Evolutionary conservation across 2,329 filamentous ascomycete genomes (phyloP).

Genomic region (Leptographium radiaticola): DNA sequence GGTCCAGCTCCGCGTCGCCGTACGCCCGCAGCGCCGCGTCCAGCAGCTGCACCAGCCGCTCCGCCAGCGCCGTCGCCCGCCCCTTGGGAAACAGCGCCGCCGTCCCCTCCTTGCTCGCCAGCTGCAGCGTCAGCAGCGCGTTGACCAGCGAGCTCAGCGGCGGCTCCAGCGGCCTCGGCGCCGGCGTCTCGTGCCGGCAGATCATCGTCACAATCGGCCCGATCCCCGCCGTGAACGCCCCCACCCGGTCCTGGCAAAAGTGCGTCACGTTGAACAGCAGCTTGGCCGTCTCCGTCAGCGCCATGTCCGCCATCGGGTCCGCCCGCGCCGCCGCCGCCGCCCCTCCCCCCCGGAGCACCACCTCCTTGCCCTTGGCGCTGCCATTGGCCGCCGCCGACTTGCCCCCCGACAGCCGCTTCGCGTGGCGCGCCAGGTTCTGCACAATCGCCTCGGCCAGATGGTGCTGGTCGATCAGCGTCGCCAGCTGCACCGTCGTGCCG

Average conservation of each 20-base stretch:
- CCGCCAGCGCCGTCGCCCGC: constrained; percentile 44
- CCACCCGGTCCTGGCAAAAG: constrained; percentile 48
- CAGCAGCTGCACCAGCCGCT: constrained; percentile 58
- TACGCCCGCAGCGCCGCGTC: constrained; percentile 52
- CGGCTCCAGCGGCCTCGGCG: constrained; percentile 55
- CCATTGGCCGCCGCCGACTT: constrained; percentile 4
- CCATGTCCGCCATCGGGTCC: constrained; percentile 61
- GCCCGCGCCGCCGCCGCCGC: constrained; percentile 12
- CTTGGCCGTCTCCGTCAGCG: constrained; percentile 72
- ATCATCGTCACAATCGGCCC: constrained; percentile 60
- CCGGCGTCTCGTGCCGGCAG: constrained; percentile 40
- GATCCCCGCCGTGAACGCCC: constrained; percentile 54
- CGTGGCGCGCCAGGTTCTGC: constrained; percentile 58
- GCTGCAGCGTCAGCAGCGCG: constrained; percentile 64
- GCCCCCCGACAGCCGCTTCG: constrained; percentile 23
- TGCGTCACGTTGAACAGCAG: constrained; percentile 81
- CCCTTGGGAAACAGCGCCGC: constrained; percentile 52
- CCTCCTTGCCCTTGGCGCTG: constrained; percentile 7
- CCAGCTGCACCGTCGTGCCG: constrained; percentile 54
- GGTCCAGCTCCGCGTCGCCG: constrained; percentile 57
- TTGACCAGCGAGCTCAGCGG: constrained; percentile 65
- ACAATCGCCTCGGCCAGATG: constrained; percentile 55
- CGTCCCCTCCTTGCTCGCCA: constrained; percentile 40
- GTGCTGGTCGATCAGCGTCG: constrained; percentile 51
- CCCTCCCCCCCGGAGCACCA: background rate